Conservation (phyloP, 2,329 filamentous ascomycete species). For the Talaromyces albobiverticillius region DNA sequence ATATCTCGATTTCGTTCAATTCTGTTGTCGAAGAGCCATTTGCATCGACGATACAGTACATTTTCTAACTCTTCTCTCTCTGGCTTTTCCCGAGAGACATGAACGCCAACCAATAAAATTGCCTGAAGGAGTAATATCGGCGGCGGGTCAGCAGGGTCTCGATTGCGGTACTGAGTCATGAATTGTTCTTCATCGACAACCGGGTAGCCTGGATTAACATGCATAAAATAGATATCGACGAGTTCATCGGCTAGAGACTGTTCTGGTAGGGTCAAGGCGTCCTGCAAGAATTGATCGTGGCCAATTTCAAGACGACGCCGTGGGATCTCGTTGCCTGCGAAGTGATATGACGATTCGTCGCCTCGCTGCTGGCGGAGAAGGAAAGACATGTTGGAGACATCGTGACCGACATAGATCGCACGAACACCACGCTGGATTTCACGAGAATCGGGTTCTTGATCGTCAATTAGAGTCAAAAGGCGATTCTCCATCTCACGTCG, state of each 20-base stretch:
- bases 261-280: slow-evolving; percentile 51
- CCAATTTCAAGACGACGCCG: slow-evolving; percentile 42
- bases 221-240: slow-evolving; percentile 50
- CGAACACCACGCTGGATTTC: slow-evolving; percentile 50
- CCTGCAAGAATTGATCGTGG: slow-evolving; percentile 45
- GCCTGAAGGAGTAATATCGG: slow-evolving; percentile 51
- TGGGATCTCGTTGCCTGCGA: slow-evolving; percentile 43
- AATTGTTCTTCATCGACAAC: slow-evolving; percentile 53
- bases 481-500: slow-evolving; percentile 44
- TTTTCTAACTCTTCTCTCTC: slow-evolving; percentile 46
- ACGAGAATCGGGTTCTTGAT: slow-evolving; percentile 43
- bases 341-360: slow-evolving; percentile 39
- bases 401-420: slow-evolving; percentile 55
- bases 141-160: slow-evolving; percentile 44
- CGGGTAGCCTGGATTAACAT: slow-evolving; percentile 53
- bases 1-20: slow-evolving; percentile 54
- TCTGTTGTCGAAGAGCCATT: slow-evolving; percentile 53
- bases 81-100: slow-evolving; percentile 43
- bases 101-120: slow-evolving; percentile 52
- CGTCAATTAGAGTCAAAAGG: slow-evolving; percentile 51
- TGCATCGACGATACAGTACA: slow-evolving; percentile 52
- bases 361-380: slow-evolving; percentile 51
- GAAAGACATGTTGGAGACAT: slow-evolving; percentile 57
- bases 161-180: slow-evolving; percentile 49
- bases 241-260: slow-evolving; percentile 49